Evolutionary conservation across 148 eudicot species (phyloP).

Genomic region (Amaranthus hypochondriacus): DNA sequence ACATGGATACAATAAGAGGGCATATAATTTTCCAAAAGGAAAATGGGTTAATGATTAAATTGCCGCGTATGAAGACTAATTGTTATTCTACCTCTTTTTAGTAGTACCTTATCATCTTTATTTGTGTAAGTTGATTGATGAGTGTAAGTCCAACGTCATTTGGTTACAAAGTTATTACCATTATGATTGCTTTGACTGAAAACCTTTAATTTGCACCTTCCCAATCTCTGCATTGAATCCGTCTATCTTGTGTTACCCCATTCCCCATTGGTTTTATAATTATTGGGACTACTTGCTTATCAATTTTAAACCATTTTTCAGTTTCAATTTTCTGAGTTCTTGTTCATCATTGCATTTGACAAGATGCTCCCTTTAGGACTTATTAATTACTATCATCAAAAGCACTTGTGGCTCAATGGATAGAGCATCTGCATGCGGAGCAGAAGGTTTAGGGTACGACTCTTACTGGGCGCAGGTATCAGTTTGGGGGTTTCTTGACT

Average conservation of each 20-base stretch:
- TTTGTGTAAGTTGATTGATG: constrained; percentile 1
- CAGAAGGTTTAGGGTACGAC: no score
- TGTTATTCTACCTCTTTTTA: constrained; percentile 17
- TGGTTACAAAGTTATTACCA: constrained; percentile 8
- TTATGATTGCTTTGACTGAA: constrained; percentile 29
- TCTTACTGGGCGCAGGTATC: no score
- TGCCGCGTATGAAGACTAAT: constrained; percentile 29
- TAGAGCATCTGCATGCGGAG: no score
- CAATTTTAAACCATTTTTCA: constrained; percentile 16
- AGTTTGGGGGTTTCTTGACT: no score
- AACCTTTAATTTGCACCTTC: neutral
- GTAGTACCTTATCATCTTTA: neutral
- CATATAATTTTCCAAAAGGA: constrained; percentile 13
- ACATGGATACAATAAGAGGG: constrained; percentile 12
- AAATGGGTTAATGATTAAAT: constrained; percentile 24
- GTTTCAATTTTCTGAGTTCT: constrained; percentile 6
- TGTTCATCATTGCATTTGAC: constrained; percentile 31
- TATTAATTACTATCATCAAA: no score
- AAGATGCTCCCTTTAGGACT: constrained; percentile 20
- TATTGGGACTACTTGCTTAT: constrained; percentile 2
- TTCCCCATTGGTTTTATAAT: constrained; percentile 1
- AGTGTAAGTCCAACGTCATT: constrained; percentile 10
- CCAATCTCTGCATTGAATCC: constrained; percentile 3
- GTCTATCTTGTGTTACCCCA: neutral
- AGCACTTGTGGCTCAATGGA: no score